Conservation (phyloP, 2,329 filamentous ascomycete genomes). For the Venturia carpophila region DNA sequence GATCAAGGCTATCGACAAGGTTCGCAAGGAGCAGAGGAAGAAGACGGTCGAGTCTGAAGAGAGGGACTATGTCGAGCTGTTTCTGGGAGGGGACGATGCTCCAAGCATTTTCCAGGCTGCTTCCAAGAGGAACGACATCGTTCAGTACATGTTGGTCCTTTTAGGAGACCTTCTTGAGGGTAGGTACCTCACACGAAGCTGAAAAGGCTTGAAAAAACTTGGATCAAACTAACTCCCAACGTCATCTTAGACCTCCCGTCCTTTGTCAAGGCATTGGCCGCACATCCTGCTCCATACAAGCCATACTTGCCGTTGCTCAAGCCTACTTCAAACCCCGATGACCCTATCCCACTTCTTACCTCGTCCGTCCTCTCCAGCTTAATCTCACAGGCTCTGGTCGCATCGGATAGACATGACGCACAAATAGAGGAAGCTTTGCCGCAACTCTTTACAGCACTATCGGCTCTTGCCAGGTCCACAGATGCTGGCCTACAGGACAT, state of each 20-base stretch:
- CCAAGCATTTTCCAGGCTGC: constrained; percentile 79
- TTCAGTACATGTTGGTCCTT: constrained; percentile 91
- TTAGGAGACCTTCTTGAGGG: constrained; percentile 80
- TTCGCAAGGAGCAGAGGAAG: constrained; percentile 81
- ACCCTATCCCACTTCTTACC: constrained; percentile 81
- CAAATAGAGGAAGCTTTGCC: constrained; percentile 71
- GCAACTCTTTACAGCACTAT: constrained; percentile 77
- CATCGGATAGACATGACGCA: constrained; percentile 49
- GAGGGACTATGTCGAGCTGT: constrained; percentile 68
- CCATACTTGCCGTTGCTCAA: constrained; percentile 79
- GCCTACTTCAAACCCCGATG: constrained; percentile 73
- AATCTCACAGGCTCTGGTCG: constrained; percentile 55
- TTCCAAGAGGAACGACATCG: constrained; percentile 76
- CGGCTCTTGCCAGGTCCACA: constrained; percentile 70
- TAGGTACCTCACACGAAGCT: constrained; percentile 33
- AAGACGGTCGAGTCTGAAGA: constrained; percentile 74
- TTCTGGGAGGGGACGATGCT: constrained; percentile 58
- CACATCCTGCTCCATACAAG: constrained; percentile 61
- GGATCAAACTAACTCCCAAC: constrained; percentile 22
- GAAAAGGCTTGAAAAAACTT: background rate
- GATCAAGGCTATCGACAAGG: constrained; percentile 95
- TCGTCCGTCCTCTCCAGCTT: constrained; percentile 79
- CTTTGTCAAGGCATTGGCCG: constrained; percentile 67
- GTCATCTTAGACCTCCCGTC: constrained; percentile 60
- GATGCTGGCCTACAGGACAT: constrained; percentile 93